Evolutionary conservation across 495 filamentous ascomycete genomes (phyloP).

Genomic region (Venustampulla echinocandica): DNA sequence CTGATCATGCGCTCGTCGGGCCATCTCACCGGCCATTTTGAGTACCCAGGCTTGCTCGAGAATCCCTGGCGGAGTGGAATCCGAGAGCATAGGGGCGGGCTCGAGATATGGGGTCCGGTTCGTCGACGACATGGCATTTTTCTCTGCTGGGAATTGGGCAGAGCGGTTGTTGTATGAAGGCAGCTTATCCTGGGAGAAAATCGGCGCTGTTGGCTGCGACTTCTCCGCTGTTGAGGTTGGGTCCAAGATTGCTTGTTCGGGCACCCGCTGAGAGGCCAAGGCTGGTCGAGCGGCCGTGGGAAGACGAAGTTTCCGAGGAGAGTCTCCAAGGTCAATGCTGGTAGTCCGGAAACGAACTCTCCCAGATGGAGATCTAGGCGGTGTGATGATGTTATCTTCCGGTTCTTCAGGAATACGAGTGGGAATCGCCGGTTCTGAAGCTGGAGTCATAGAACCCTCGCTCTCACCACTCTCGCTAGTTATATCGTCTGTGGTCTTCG

Average conservation of each 20-base stretch:
- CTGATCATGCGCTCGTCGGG: conserved; percentile 74
- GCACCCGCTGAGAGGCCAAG: conserved; percentile 9
- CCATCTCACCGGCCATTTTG: conserved; percentile 87
- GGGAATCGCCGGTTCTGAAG: conserved; percentile 36
- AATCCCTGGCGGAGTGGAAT: conserved; percentile 36
- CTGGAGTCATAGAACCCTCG: conserved; percentile 20
- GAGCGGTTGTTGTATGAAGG: neutral
- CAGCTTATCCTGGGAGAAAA: conserved; percentile 7
- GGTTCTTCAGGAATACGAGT: conserved; percentile 34
- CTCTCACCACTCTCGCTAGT: conserved; percentile 36
- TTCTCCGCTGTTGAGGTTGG: conserved; percentile 1
- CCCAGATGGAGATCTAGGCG: conserved; percentile 33
- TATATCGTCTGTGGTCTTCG: conserved; percentile 20
- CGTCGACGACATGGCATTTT: conserved; percentile 12
- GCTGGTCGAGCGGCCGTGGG: conserved; percentile 4
- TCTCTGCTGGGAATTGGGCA: neutral
- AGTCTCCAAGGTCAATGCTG: conserved; percentile 21
- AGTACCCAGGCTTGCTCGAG: conserved; percentile 82
- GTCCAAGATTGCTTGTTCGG: conserved; percentile 12
- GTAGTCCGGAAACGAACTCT: conserved; percentile 31
- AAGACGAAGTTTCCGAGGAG: conserved; percentile 9
- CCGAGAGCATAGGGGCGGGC: conserved; percentile 4
- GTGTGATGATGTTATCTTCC: conserved; percentile 46
- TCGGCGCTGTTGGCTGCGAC: conserved; percentile 1
- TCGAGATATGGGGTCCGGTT: conserved; percentile 3